A percentile compares a stretch with the other conserved stretches of the same genome.
Conservation (phyloP, 2,329 filamentous ascomycete genomes). For the Volutella citrinella region DNA sequence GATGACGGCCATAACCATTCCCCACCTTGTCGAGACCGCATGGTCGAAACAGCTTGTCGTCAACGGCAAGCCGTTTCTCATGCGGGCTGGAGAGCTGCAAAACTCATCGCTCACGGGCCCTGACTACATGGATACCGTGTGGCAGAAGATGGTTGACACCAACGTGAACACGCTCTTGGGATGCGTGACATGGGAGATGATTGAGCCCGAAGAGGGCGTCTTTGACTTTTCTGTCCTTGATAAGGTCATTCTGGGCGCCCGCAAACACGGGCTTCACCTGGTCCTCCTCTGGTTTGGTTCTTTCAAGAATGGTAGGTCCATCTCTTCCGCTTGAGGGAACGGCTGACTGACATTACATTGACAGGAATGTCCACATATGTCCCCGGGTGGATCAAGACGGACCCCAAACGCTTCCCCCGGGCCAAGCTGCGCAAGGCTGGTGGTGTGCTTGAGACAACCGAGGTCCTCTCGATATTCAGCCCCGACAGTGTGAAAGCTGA, state of each 20-base stretch:
- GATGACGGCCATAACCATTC: no score
- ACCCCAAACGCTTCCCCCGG: constrained; percentile 24
- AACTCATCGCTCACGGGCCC: constrained; percentile 30
- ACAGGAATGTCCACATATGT: constrained; percentile 26
- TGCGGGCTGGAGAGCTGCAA: constrained; percentile 28
- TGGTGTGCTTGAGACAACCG: constrained; percentile 19
- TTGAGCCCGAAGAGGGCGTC: constrained; percentile 29
- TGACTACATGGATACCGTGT: constrained; percentile 27
- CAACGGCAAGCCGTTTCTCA: constrained; percentile 32
- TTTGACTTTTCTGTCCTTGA: constrained; percentile 32
- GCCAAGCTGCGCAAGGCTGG: constrained; percentile 26
- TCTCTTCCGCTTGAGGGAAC: background rate
- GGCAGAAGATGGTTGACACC: constrained; percentile 25
- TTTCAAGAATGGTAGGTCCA: constrained; percentile 27
- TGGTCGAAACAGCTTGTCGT: constrained; percentile 27
- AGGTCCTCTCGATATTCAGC: constrained; percentile 26
- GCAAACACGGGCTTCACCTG: constrained; percentile 21
- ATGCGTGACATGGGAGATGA: constrained; percentile 32
- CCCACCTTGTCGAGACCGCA: constrained; percentile 1
- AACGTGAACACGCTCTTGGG: constrained; percentile 34
- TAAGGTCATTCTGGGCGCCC: constrained; percentile 26
- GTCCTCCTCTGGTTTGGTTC: constrained; percentile 30
- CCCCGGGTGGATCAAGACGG: constrained; percentile 25
- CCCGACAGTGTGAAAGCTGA: constrained; percentile 6
- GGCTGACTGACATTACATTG: background rate